Evolutionary conservation across 2,329 filamentous ascomycete genomes (phyloP), one percentile per base, ranked within the genome.

Genomic region (Immersiporthe knoxdaviesiana): DNA sequence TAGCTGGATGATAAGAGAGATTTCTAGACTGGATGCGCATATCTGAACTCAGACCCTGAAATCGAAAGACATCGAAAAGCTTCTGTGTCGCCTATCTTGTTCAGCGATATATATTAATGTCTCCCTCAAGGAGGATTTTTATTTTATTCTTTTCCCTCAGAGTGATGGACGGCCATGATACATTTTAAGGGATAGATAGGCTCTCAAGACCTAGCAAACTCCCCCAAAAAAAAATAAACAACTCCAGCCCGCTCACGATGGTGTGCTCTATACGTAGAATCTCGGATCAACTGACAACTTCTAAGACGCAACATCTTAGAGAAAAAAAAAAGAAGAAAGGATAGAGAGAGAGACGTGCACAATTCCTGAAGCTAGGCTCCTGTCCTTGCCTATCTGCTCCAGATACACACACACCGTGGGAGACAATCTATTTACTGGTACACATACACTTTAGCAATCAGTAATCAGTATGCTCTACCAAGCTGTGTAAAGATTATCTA

Each of bases 401-500:
- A 21, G 16, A 8, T 5, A 44, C 41, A 44, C 3, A 44, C 39
- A 41, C 11, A 6, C 58, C 58, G 3, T 27, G 12, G 35, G 1
- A 41, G 35, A n/a, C 32, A 56, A 12, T 37, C 24, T 65, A 58
- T 41, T 27, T 58, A n/a, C n/a, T n/a, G 30, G 30, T 58, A n/a
- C n/a, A n/a, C n/a, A 44, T 58, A 24, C 47, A 65, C 63, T 32
- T 24, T 21, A 65, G 63, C 50, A 32, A 30, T 21, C 50, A 65
- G 24, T 6, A 32, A 30, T 21, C 50, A 65, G 24, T 6, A 59
- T 32, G 32, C 35, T 58, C 30, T 58, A 37, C 63, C 63, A n/a
- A 65, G 63, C 52, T 58, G 63, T n/a, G 16, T 41, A 41, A 65
- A 56, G 12, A 16, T 47, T 50, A 63, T 63, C 44, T 63, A 63